Base-by-base conservation (phyloP, 2,329 filamentous ascomycete species). In the Thyridium curvatum region DNA sequence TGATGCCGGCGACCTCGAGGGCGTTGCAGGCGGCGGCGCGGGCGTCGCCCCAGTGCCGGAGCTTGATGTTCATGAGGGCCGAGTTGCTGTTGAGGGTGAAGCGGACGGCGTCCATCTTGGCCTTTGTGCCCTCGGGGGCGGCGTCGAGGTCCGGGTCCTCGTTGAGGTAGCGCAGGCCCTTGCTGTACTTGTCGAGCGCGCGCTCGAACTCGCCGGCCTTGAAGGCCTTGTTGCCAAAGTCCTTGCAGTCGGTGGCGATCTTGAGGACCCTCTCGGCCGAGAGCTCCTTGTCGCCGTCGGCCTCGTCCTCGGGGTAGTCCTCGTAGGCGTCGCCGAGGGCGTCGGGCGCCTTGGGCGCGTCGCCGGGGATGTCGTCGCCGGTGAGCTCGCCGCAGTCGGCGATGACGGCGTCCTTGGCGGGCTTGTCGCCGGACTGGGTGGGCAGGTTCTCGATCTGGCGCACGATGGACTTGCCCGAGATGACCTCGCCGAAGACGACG, bases 401-500 rank as follows among this genome's bases (percentile, higher is more conserved):
- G 54, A 97, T 90, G 39, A 79, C 72, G 41, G 82, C 84, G 40
- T 90, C 84, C 47, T 79, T 72, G 37, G 57, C 59, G 18, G 89
- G 90, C 66, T 90, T 91, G 70, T 97, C 93, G 53, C 75, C 77
- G 18, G 74, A 66, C 49, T 82, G 73, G 2, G 86, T 93, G 38
- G 73, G 71, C 45, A 87, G 69, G 63, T 93, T 93, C 68, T 98
- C 93, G 54, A 97, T 82, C 61, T 90, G 82, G 47, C 93, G 84
- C 28, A 97, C 78, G 30, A 96, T 70, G 45, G 86, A 90, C 74
- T 96, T 97, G 55, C 93, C 93, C 44, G 82, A 85, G 55, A 96
- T 77, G 40, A 97, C 91, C 60, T 96, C 84, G 46, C 93, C 93
- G 53, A 96, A 98, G 17, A 98, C 90, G 34, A 97, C 93, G 66